Evolutionary conservation across 306 rosid genomes (phyloP), one percentile per base, ranked within the genome.

Genomic region (Argentina anserina): DNA sequence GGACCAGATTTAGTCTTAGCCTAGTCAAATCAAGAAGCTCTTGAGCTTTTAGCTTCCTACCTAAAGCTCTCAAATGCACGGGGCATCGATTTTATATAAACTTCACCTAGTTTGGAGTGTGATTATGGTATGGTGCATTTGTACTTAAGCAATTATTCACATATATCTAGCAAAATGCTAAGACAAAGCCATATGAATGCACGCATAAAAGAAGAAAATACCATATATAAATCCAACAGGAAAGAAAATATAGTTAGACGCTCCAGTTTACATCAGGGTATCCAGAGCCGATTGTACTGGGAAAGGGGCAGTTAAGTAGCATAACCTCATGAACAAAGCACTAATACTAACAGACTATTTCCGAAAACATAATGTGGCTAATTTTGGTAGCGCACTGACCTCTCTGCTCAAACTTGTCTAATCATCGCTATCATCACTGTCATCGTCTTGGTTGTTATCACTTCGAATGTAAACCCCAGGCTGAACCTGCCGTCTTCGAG

Each of bases 401-500:
- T 87, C 65, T 71, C 65, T 67, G 46, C 58, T 80, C n/a, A n/a
- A n/a, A n/a, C n/a, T n/a, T n/a, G n/a, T n/a, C 72, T 89, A 31
- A 68, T 85, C 92, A 74, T 85, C 88, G 61, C 91, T 87, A 59
- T 86, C 92, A 37, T 84, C 85, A 66, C 82, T 77, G 67, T 82
- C 92, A 15, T 76, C 83, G 6, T 61, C 75, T 3, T 67, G 45
- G 65, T 60, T 31, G 39, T 56, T 46, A 56, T 89, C 87, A 37
- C 75, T 82, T 8, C 91, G 76, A 75, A 94, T 81, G 78, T 58
- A 86, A 58, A 89, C 77, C n/a, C 98, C 96, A 0, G 91, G 80
- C 12, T 83, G 82, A 61, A 74, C 66, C 39, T 84, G 76, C 80
- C 87, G 86, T 77, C 95, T 83, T 62, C 98, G 86, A 45, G 98